These are phyloP conservation scores for Gossypium thurberi DNA, from an alignment of 345 rosid genomes.

Conservation along the genomic window DNA sequence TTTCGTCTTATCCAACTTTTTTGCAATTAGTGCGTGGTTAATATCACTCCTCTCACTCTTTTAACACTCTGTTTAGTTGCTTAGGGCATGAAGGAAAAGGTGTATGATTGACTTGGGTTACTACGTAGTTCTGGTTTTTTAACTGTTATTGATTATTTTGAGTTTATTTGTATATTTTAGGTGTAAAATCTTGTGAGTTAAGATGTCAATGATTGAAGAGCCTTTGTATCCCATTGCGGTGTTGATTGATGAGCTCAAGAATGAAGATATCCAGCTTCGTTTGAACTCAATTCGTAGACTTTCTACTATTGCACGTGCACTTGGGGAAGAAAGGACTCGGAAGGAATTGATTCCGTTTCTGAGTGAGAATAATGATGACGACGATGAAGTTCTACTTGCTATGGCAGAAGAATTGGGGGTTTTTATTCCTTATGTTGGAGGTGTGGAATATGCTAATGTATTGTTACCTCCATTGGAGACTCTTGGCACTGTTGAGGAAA, in stretches of 20 bases:
- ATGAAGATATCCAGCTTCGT: slow-evolving; percentile 73
- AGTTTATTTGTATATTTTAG: background rate
- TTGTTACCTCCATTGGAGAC: slow-evolving; percentile 69
- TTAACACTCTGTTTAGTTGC: background rate
- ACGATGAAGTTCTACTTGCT: slow-evolving; percentile 74
- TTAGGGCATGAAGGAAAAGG: background rate
- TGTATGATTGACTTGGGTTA: background rate
- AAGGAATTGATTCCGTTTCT: slow-evolving; percentile 70
- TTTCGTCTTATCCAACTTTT: background rate
- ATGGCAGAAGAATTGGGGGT: slow-evolving; percentile 79
- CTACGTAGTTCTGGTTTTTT: background rate
- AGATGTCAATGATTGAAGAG: slow-evolving; percentile 62
- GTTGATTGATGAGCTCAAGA: slow-evolving; percentile 67
- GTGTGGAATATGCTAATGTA: slow-evolving; percentile 57
- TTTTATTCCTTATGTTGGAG: slow-evolving; percentile 74
- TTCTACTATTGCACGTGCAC: slow-evolving; percentile 68
- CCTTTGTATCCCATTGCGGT: slow-evolving; percentile 75
- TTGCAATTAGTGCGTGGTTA: background rate
- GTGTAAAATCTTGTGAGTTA: slow-evolving; percentile 19
- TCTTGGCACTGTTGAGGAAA: slow-evolving; percentile 64
- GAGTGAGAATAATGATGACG: slow-evolving; percentile 72
- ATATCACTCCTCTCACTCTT: background rate
- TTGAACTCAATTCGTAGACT: slow-evolving; percentile 61
- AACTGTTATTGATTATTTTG: background rate
- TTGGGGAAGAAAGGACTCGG: slow-evolving; percentile 70